phyloP scores from a whole-genome alignment of 352 stramenopile genomes.

The Pythium pectinolyticum region DNA sequence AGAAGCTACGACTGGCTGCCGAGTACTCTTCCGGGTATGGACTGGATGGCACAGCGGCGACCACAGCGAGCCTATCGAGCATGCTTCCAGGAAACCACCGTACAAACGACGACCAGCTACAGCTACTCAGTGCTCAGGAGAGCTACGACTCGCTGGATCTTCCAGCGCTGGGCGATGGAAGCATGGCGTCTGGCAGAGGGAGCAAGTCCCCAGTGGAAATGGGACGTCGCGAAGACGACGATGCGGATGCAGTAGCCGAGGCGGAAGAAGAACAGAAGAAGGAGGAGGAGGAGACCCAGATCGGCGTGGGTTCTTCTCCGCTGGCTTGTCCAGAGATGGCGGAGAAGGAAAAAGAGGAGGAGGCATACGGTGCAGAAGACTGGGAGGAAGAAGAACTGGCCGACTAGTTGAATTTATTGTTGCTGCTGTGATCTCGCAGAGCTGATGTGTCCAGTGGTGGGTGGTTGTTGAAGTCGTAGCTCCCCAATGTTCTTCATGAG shows the following conservation, averaged over 20 bases:
- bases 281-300: no score
- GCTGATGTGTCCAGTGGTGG: no score
- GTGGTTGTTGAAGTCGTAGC: no score
- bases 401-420: no score
- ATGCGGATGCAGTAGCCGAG: neutral
- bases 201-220: conserved; percentile 10
- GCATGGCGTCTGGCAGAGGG: conserved; percentile 15
- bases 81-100: conserved; percentile 18
- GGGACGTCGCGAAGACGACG: conserved; percentile 17
- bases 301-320: no score
- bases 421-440: no score
- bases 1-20: conserved; percentile 53
- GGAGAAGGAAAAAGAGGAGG: conserved; percentile 33
- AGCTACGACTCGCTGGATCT: conserved; percentile 71
- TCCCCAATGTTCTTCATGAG: no score
- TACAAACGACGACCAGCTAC: neutral
- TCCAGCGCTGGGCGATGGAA: conserved; percentile 35
- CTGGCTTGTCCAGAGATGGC: no score
- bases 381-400: conserved; percentile 55
- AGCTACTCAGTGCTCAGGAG: conserved; percentile 25
- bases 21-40: conserved; percentile 73
- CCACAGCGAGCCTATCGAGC: conserved; percentile 9
- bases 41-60: conserved; percentile 45
- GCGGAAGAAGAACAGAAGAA: neutral
- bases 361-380: conserved; percentile 61